phyloP scores from a whole-genome alignment of 768 basidiomycete species.

The Collybia nuda region DNA sequence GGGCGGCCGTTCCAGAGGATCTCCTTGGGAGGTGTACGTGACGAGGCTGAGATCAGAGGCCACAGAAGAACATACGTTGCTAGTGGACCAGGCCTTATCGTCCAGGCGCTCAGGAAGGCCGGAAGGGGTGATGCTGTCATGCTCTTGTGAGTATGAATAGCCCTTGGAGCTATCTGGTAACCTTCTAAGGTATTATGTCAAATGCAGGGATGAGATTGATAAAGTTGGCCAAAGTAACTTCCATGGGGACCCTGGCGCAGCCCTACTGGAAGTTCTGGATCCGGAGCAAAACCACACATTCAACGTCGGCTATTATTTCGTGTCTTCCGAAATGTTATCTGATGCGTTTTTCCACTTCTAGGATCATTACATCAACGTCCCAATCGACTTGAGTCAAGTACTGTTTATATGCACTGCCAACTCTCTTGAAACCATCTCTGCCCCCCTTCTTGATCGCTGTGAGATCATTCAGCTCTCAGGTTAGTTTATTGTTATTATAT shows the following conservation, averaged over 20 bases:
- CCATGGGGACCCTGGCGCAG: constrained; percentile 91
- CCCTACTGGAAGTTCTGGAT: constrained; percentile 88
- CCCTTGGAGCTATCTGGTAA: constrained; percentile 17
- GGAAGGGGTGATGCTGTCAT: constrained; percentile 80
- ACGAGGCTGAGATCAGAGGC: constrained; percentile 72
- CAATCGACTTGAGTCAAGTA: constrained; percentile 84
- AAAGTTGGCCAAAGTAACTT: constrained; percentile 86
- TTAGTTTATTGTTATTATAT: constrained; percentile 23
- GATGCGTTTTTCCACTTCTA: constrained; percentile 23
- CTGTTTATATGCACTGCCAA: constrained; percentile 95
- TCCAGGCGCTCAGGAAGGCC: constrained; percentile 84
- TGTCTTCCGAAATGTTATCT: background rate
- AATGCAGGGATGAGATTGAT: constrained; percentile 81
- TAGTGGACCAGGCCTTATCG: constrained; percentile 80
- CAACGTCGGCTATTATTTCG: constrained; percentile 45
- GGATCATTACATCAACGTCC: constrained; percentile 92
- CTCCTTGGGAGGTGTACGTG: constrained; percentile 87
- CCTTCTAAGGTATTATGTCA: constrained; percentile 10
- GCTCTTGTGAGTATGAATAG: constrained; percentile 44
- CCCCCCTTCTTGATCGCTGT: constrained; percentile 86
- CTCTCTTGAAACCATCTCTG: constrained; percentile 83
- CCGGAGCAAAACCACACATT: constrained; percentile 91
- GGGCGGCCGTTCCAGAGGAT: constrained; percentile 89
- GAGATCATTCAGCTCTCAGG: constrained; percentile 83
- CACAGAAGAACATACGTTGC: constrained; percentile 86